Conservation (phyloP, 2,329 filamentous ascomycete species). For the Neofusicoccum parvum region DNA sequence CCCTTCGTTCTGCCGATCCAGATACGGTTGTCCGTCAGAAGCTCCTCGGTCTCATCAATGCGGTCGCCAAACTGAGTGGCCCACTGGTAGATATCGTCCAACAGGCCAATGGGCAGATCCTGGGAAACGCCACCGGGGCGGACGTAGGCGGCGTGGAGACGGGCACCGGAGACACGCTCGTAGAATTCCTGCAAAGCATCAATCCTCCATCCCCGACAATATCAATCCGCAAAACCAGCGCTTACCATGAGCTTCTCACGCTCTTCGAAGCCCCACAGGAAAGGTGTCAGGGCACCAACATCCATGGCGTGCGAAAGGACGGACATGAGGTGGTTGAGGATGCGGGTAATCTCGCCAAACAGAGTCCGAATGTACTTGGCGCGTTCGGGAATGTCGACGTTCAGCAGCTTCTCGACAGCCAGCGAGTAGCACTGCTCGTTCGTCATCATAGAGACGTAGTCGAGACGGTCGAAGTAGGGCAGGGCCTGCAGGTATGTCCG, state of each 20-base stretch:
- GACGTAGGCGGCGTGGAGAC: constrained; percentile 95
- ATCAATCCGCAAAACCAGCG: neutral
- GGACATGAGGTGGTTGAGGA: constrained; percentile 98
- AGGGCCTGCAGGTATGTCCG: constrained; percentile 98
- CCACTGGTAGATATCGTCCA: constrained; percentile 99
- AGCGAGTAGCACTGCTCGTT: constrained; percentile 98
- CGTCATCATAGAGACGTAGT: constrained; percentile 99
- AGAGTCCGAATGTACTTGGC: constrained; percentile 96
- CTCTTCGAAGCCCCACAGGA: constrained; percentile 99
- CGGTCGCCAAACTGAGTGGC: constrained; percentile 98
- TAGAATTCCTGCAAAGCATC: constrained; percentile 81
- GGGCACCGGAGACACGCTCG: constrained; percentile 96
- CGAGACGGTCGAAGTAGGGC: constrained; percentile 97
- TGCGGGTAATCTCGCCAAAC: constrained; percentile 91
- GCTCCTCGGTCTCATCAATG: constrained; percentile 97
- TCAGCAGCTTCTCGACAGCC: constrained; percentile 96
- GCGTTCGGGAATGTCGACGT: constrained; percentile 91
- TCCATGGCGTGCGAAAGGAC: constrained; percentile 98
- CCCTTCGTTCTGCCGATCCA: constrained; percentile 94
- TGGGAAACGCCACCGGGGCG: constrained; percentile 95
- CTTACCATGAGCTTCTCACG: constrained; percentile 99
- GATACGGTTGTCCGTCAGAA: constrained; percentile 98
- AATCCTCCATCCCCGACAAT: neutral
- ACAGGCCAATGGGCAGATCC: constrained; percentile 87
- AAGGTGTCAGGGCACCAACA: constrained; percentile 94